Base-by-base conservation (phyloP, 164 flowering plant species). In the Liquidambar formosana region DNA sequence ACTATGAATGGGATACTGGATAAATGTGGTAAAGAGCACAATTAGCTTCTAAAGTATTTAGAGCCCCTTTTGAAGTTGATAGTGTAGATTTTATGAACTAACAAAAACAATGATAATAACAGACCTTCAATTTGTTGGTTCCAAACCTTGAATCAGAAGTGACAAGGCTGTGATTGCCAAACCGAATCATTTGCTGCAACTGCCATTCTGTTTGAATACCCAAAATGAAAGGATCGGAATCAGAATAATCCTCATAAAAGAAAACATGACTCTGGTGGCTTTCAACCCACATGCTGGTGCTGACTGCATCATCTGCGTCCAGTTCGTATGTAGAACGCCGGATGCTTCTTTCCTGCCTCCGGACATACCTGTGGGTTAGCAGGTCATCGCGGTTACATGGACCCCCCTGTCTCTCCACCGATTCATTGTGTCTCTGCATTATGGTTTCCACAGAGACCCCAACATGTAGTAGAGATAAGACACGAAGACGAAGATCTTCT, bases 181-280 rank as follows among this genome's bases (percentile, higher is more conserved):
- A 93, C 10, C 85, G 88, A 77, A 96, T 89, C 99, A 96, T 84
- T 72, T 96, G 99, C 53, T 96, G 98, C 83, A 96, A 79, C 83
- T 96, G 98, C 99, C 98, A 93, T 71, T 96, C 95, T 41, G 98
- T 90, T 75, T 96, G 99, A 62, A 96, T 90, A 38, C 99, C 97
- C 71, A 96, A 67, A 56, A 76, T 71, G 66, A 92, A 86, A 59
- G 99, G 95, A 12, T 80, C 91, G 10, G 87, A 78, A 75, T 90
- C 92, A 71, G 94, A 82, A 76, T 85, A 96, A 65, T 90, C 95
- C 78, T 93, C 89, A 71, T 76, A 92, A 72, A 88, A 89, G 89
- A 96, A 96, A 47, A 93, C 85, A 52, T 76, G 74, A 77, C 64
- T 89, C 71, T 76, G 91, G 76, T 96, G 95, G 72, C 75, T 77